Conservation (phyloP, 2,329 filamentous ascomycete species). For the Fusarium citri region DNA sequence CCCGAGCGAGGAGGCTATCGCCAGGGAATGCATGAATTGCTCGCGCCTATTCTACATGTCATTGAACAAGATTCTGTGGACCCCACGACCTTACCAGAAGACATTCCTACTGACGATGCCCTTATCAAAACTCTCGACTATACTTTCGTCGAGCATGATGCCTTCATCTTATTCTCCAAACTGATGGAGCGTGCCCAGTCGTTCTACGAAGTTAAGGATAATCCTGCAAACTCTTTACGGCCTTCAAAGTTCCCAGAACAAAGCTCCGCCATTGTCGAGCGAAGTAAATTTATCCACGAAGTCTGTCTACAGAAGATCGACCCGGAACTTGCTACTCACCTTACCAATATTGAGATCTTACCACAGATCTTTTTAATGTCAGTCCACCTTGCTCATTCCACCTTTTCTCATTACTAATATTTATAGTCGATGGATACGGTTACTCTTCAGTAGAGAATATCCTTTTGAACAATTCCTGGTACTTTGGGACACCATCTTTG, state of each 20-base stretch:
- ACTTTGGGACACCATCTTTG: slow-evolving; percentile 93
- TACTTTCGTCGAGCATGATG: slow-evolving; percentile 86
- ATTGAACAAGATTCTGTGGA: slow-evolving; percentile 85
- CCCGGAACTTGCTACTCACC: slow-evolving; percentile 82
- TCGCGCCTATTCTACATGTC: slow-evolving; percentile 89
- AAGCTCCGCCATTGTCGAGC: slow-evolving; percentile 76
- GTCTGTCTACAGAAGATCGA: slow-evolving; percentile 82
- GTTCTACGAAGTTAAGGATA: slow-evolving; percentile 79
- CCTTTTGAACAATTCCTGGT: slow-evolving; percentile 84
- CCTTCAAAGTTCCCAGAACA: slow-evolving; percentile 49
- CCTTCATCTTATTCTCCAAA: slow-evolving; percentile 84
- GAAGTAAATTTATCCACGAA: slow-evolving; percentile 89
- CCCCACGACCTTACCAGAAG: slow-evolving; percentile 50
- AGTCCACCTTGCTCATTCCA: slow-evolving; percentile 40
- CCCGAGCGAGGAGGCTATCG: slow-evolving; percentile 87
- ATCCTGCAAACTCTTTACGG: slow-evolving; percentile 24
- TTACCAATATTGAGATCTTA: slow-evolving; percentile 87
- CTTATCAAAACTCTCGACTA: slow-evolving; percentile 77
- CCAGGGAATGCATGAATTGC: slow-evolving; percentile 98
- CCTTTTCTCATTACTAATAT: slow-evolving; percentile 3
- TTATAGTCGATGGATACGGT: slow-evolving; percentile 86
- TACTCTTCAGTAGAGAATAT: slow-evolving; percentile 94
- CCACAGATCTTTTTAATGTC: slow-evolving; percentile 97
- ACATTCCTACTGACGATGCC: slow-evolving; percentile 57
- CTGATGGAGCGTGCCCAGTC: slow-evolving; percentile 89